Percentiles rank a stretch among this genome's conserved stretches.
phyloP scores from a whole-genome alignment of 176 grass and related monocot genomes.

The Oryza glaberrima region DNA sequence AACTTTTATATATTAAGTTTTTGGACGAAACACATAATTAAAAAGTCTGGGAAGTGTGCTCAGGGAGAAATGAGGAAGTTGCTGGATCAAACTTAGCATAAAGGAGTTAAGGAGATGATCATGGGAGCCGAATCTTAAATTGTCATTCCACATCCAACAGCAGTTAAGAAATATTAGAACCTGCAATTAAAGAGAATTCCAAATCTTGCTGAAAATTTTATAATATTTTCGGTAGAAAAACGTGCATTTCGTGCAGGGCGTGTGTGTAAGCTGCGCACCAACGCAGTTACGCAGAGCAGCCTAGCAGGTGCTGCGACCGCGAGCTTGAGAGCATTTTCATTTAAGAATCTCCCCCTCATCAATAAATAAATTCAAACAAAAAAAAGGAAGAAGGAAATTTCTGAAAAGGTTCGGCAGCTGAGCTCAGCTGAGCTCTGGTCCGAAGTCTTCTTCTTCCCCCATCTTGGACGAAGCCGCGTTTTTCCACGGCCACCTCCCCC shows the following conservation, averaged over 20 bases:
- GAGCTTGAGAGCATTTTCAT: background rate
- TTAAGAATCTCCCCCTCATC: background rate
- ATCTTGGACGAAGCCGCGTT: conserved; percentile 61
- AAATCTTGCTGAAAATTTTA: background rate
- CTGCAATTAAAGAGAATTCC: background rate
- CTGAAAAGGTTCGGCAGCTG: background rate
- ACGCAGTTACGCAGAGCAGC: background rate
- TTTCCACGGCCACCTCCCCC: conserved; percentile 50
- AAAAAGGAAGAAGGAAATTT: background rate
- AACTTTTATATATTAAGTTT: too few species aligned
- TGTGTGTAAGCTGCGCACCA: background rate
- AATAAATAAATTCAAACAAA: background rate
- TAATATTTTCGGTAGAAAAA: background rate
- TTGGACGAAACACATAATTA: too few species aligned
- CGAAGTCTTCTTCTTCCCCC: background rate
- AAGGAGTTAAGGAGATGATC: too few species aligned
- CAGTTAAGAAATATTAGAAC: background rate
- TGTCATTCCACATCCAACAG: background rate
- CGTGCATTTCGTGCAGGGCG: background rate
- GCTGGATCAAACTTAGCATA: too few species aligned
- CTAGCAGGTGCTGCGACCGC: background rate
- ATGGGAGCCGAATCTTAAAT: background rate
- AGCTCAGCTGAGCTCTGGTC: conserved; percentile 10
- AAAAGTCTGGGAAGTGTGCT: too few species aligned
- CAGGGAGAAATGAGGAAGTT: too few species aligned